A percentile compares a stretch with the other conserved stretches of the same genome.
Evolutionary conservation across 2,329 filamentous ascomycete genomes (phyloP).

Genomic region (Scedosporium minutisporum): DNA sequence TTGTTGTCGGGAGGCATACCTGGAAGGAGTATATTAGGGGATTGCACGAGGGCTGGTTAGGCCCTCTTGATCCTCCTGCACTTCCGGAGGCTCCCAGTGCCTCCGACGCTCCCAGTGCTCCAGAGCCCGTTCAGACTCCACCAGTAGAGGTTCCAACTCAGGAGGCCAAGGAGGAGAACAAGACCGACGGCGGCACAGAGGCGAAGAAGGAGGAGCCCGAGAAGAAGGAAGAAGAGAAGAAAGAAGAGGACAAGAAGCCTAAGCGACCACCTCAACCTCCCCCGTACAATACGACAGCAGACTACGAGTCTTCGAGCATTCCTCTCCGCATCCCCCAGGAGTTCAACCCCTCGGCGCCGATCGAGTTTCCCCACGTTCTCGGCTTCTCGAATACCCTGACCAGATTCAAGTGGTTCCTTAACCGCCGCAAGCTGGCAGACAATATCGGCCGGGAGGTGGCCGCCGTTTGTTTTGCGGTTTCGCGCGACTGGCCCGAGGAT

Average conservation of each 20-base stretch:
- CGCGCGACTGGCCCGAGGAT: conserved; percentile 39
- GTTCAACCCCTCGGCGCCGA: conserved; percentile 61
- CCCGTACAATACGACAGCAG: conserved; percentile 63
- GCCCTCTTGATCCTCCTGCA: conserved; percentile 51
- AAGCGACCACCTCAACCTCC: conserved; percentile 52
- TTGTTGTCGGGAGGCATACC: conserved; percentile 81
- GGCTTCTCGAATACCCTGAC: conserved; percentile 86
- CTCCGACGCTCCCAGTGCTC: conserved; percentile 34
- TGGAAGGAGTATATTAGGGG: conserved; percentile 98
- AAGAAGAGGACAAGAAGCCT: conserved; percentile 43
- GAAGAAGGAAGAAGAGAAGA: conserved; percentile 29
- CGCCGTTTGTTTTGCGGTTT: conserved; percentile 61
- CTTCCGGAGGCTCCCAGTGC: conserved; percentile 33
- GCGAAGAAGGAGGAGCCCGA: conserved; percentile 25
- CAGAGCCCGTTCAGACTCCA: conserved; percentile 11
- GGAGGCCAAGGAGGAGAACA: conserved; percentile 14
- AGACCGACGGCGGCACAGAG: conserved; percentile 10
- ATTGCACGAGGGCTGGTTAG: conserved; percentile 92
- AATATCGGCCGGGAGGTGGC: conserved; percentile 80
- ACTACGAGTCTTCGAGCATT: conserved; percentile 59
- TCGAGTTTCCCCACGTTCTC: conserved; percentile 80
- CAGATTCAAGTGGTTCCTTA: conserved; percentile 80
- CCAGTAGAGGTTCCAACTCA: background rate
- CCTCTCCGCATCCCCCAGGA: conserved; percentile 57
- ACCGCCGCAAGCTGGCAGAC: conserved; percentile 75